A percentile compares a stretch with the other conserved stretches of the same genome.
Conservation (phyloP, 331 rosid species). For the Ulmus americana region DNA sequence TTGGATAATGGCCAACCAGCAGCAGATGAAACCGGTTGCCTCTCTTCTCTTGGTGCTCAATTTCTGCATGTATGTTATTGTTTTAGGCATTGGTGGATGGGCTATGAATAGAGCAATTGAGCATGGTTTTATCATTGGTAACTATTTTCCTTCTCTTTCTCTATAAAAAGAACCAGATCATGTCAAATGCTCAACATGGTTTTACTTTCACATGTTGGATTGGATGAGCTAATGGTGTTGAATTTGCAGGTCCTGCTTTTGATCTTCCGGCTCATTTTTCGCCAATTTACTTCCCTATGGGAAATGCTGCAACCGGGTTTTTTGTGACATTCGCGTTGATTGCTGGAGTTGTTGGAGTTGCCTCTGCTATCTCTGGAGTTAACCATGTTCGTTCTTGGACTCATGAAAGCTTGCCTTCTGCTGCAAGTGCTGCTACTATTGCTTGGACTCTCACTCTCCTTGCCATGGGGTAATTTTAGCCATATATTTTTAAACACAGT, state of each 20-base stretch:
- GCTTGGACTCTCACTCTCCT: conserved; percentile 80
- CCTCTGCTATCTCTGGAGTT: conserved; percentile 55
- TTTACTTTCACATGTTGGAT: too few species aligned
- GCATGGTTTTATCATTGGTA: conserved; percentile 75
- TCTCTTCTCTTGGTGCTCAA: conserved; percentile 59
- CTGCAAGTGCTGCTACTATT: conserved; percentile 57
- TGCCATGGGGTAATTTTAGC: conserved; percentile 65
- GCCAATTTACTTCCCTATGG: conserved; percentile 79
- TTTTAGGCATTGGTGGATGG: conserved; percentile 79
- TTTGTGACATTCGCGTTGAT: conserved; percentile 62
- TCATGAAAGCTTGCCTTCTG: conserved; percentile 61
- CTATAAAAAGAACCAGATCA: neutral
- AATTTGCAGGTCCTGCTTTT: conserved; percentile 51
- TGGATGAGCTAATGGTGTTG: too few species aligned
- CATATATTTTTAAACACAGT: neutral
- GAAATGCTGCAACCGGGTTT: conserved; percentile 89
- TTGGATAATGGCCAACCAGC: conserved; percentile 44
- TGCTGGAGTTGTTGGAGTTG: conserved; percentile 80
- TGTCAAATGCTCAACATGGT: too few species aligned
- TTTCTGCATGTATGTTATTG: conserved; percentile 76
- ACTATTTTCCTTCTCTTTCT: neutral
- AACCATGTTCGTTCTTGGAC: conserved; percentile 62
- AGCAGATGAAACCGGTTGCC: conserved; percentile 55
- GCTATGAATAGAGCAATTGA: conserved; percentile 79
- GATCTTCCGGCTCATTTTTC: conserved; percentile 77